A percentile compares a stretch with the other conserved stretches of the same genome.
phyloP scores from a whole-genome alignment of 768 basidiomycete genomes.

The Obba rivulosa region DNA sequence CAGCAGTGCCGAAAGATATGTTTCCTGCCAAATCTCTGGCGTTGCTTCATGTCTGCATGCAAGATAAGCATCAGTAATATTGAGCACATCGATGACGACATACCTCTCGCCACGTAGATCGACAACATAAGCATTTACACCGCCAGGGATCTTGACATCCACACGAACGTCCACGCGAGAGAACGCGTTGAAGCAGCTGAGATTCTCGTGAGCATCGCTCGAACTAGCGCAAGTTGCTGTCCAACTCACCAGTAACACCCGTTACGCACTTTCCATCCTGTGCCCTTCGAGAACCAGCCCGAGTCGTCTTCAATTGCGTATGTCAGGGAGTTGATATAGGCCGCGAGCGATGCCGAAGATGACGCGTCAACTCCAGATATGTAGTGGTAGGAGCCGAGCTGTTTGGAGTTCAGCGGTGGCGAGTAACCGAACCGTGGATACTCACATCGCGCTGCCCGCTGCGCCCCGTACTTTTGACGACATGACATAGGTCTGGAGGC shows the following conservation, averaged over 20 bases:
- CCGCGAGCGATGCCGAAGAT: constrained; percentile 94
- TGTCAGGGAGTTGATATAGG: constrained; percentile 97
- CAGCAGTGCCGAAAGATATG: constrained; percentile 89
- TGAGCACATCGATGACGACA: constrained; percentile 23
- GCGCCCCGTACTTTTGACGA: constrained; percentile 85
- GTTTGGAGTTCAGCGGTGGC: constrained; percentile 4
- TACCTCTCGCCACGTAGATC: constrained; percentile 93
- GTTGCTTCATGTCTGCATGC: constrained; percentile 45
- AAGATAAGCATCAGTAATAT: background rate
- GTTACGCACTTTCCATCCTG: constrained; percentile 85
- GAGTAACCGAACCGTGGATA: constrained; percentile 11
- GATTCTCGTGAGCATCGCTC: background rate
- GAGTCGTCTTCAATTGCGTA: constrained; percentile 88
- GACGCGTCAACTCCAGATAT: constrained; percentile 99
- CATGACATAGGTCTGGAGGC: constrained; percentile 94
- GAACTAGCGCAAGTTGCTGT: background rate
- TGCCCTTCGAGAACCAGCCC: constrained; percentile 87
- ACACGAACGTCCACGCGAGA: constrained; percentile 94
- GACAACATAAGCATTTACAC: constrained; percentile 90
- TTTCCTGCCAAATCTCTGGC: constrained; percentile 93
- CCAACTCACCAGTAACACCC: constrained; percentile 83
- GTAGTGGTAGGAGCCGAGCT: constrained; percentile 97
- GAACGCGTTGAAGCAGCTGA: constrained; percentile 95
- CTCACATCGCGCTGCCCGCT: constrained; percentile 83
- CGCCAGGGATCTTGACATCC: constrained; percentile 97